Evolutionary conservation across 805 yeast genomes (phyloP), one percentile per base, ranked within the genome.

Genomic region (Saturnispora sekii): DNA sequence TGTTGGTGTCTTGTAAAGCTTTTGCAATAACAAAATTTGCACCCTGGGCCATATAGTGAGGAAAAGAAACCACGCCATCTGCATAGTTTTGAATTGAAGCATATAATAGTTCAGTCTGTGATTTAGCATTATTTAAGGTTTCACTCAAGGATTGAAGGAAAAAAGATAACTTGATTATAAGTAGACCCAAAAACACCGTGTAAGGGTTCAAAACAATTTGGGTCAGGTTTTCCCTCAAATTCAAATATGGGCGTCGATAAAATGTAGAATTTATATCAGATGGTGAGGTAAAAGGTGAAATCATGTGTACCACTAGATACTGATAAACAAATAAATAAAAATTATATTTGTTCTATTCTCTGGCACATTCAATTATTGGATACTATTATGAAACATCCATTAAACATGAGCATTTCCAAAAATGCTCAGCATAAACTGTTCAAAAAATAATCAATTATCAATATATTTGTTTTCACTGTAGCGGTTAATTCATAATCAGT

Each of bases 131-230:
- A 8, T 56, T 51, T 2, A 84, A 52, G 0, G 76, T 67, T 9
- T 65, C 48, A 11, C 57, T 41, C 1, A 86, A 53, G 0, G 82
- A 66, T 4, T 50, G 57, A 15, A 70, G 64, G 53, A 88, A 84
- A 1, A 88, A 57, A 3, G 68, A 52, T 2, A 89, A 53, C 54
- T 87, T 87, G 3, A 84, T 50, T 1, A 79, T 63, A 9, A 82
- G 66, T 2, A 90, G 58, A 0, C 76, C 51, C 11, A 81, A 47
- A 1, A 76, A 55, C 1, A 88, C 47, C 0, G 94, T 72, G 55
- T 74, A 76, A 47, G 77, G 73, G 56, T 86, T 84, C 16, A 84
- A 55, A 77, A 84, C 77, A 8, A 74, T 60, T 54, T 84, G 93
- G 3, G 84, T 70, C 6, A 82, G 51, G 39, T 74, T 58, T 48